Base-by-base conservation (phyloP, 1,284 basidiomycete species). In the Moniliophthora roreri region DNA sequence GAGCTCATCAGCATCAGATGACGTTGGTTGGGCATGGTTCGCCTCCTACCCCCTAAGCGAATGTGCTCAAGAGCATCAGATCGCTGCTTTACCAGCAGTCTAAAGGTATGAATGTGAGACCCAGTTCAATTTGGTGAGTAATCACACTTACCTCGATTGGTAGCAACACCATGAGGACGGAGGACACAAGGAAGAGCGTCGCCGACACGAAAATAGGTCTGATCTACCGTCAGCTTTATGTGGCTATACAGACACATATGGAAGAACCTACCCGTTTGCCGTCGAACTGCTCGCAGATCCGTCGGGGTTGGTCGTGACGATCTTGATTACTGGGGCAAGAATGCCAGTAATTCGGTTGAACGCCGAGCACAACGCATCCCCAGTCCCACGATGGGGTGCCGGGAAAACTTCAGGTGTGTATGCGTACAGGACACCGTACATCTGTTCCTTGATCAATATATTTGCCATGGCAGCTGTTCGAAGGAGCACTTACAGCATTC, bases 401-500 rank as follows among this genome's bases (percentile, higher is more conserved):
- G 84, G 82, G 69, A 87, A 87, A 9, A 84, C 77, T 60, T 86
- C 84, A 16, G 85, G 85, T 0, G 80, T 80, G 59, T 82, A 82
- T 2, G 80, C 81, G 58, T 78, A 86, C 18, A 85, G 70, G 9
- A 85, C 75, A 11, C 80, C 82, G 62, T 84, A 82, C 81, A 82
- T 82, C 74, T 78, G 37, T 45, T 15, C 1, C 16, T 15, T 13
- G 16, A 23, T 45, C 13, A 48, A 20, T 40, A 35, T 46, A 32
- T 34, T 32, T 15, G 32, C 48, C 37, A 36, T 21, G 36, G 20
- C 51, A 49, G 48, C 23, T 36, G 38, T 36, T 40, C 42, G 36
- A n/a, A 50, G 18, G 49, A n/a, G n/a, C n/a, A 58, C 67, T 52
- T 55, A 70, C 69, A 16, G 71, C 67, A 40, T 70, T 70, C 58